phyloP scores from a whole-genome alignment of 345 rosid genomes.

The Lenwebbia sp. region DNA sequence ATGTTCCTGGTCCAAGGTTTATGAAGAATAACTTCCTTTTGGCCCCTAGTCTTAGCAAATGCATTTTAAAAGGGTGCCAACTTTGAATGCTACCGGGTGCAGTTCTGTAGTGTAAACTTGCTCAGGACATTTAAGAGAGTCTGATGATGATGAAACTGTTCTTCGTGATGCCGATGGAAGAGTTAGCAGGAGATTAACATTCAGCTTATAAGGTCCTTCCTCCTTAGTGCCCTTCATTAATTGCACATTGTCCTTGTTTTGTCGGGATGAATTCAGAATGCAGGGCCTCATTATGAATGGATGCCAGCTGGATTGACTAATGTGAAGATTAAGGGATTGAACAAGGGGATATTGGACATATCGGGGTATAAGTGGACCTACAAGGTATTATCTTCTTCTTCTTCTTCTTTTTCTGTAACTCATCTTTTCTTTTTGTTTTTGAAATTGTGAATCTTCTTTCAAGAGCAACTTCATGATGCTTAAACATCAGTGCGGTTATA shows the following conservation, averaged over 20 bases:
- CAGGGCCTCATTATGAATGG: slow-evolving; percentile 82
- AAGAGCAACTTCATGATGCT: background rate
- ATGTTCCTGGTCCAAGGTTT: background rate
- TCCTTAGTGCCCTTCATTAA: background rate
- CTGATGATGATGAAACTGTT: background rate
- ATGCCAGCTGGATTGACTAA: slow-evolving; percentile 66
- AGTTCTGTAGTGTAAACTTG: background rate
- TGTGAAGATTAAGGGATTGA: slow-evolving; percentile 66
- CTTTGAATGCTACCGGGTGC: background rate
- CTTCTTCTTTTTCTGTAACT: background rate
- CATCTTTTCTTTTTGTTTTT: background rate
- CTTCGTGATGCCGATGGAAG: background rate
- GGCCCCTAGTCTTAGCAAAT: background rate
- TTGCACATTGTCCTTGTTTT: background rate
- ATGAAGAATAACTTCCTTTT: background rate
- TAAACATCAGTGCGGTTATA: background rate
- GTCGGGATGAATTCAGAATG: slow-evolving; percentile 51
- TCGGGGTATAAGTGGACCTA: slow-evolving; percentile 57
- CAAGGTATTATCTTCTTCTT: slow-evolving; percentile 37
- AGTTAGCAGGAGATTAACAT: background rate
- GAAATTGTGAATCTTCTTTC: background rate
- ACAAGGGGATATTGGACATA: slow-evolving; percentile 59
- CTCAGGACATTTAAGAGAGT: background rate
- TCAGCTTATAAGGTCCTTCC: background rate
- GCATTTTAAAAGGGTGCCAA: background rate